Base-by-base conservation (phyloP, 495 filamentous ascomycete species). In the Aspergillus asperescens region DNA sequence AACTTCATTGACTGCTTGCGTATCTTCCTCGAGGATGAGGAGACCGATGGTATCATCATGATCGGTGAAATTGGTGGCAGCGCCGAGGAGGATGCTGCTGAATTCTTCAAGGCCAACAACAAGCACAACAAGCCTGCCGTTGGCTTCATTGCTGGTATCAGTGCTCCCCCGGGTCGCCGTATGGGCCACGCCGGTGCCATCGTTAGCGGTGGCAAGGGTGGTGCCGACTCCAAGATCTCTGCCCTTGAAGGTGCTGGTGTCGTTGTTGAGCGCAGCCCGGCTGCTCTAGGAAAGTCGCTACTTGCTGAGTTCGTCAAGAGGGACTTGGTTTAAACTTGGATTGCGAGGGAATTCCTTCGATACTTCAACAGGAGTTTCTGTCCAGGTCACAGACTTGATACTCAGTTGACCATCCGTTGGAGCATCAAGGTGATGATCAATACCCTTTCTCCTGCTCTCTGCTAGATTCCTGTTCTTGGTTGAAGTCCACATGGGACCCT, bases 1-100 rank as follows among this genome's bases (percentile, higher is more conserved):
- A 96, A 95, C 81, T 98, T 98, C 78, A 98, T 96, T 74, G 93
- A 98, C 79, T 96, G 93, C 81, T 78, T 98, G 64, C 86, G 87
- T 58, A 89, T 98, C 64, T 98, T 98, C 84, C 78, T 97, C 57
- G 78, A 93, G 70, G 94, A 98, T 72, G 81, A 86, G 65, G 91
- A 95, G 72, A 98, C 93, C 35, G 94, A 98, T 64, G 93, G 93
- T 70, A 97, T 98, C 65, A 96, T 98, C 77, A 96, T 98, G 93
- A 97, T 98, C 67, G 93, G 93, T 69, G 93, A 98, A 78, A 97
- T 98, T 64, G 93, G 93, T 70, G 93, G 93, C 56, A 88, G 87
- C 44, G 93, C 93, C 43, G 93, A 98, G 76, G 93, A 98, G 75
- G 94, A 98, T 57, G 92, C 93, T 16, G 90, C 91, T 60, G 93